phyloP scores from a whole-genome alignment of 176 grass and related monocot species.

The Juncus inflexus region DNA sequence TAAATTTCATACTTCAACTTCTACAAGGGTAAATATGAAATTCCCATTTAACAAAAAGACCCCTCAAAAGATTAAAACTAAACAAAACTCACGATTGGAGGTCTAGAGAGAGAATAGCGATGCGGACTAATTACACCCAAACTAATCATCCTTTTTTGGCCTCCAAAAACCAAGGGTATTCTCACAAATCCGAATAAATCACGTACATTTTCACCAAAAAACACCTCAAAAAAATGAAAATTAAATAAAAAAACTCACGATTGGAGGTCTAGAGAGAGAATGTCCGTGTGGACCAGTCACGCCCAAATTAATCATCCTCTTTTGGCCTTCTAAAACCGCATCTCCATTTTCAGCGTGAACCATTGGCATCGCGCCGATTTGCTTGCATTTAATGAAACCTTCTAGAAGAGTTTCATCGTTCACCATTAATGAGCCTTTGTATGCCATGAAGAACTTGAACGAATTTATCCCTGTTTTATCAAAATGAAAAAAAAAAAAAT shows the following conservation, averaged over 20 bases:
- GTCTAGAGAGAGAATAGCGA: constrained; percentile 96
- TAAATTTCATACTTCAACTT: too few relatives aligned
- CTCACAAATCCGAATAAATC: too few relatives aligned
- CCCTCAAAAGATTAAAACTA: not conserved
- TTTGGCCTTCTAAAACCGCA: constrained; percentile 85
- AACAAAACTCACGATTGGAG: constrained; percentile 62
- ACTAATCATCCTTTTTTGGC: constrained; percentile 83
- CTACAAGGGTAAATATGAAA: too few relatives aligned
- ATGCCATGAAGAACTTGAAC: constrained; percentile 99
- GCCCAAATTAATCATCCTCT: constrained; percentile 84
- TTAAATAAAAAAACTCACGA: constrained; percentile 47
- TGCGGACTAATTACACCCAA: constrained; percentile 94
- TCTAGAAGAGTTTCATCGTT: constrained; percentile 81
- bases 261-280: constrained; percentile 92
- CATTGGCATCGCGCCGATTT: constrained; percentile 92
- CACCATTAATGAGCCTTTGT: constrained; percentile 91
- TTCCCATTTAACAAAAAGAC: not conserved
- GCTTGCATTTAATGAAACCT: constrained; percentile 89
- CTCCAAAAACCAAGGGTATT: constrained; percentile 47
- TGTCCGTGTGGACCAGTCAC: constrained; percentile 96
- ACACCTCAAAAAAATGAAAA: not conserved
- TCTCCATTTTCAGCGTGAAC: constrained; percentile 98
- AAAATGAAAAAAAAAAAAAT: too few relatives aligned
- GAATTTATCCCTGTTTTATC: constrained; percentile 81
- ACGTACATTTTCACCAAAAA: not conserved